phyloP scores from a whole-genome alignment of 2,329 filamentous ascomycete genomes.

The Nothophaeocryptopus gaeumannii region DNA sequence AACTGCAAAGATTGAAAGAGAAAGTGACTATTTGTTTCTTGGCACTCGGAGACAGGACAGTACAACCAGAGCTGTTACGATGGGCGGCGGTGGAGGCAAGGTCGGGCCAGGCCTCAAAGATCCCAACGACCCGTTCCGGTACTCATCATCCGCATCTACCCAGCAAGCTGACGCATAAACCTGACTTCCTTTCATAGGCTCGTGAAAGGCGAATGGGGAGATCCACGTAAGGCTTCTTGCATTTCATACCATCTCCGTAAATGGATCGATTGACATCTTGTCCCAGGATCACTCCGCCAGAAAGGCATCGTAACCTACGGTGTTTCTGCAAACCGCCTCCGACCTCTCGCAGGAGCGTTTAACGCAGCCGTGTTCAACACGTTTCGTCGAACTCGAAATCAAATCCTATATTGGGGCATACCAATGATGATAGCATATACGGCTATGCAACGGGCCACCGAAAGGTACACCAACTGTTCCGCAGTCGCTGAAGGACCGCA shows the following conservation, averaged over 20 bases:
- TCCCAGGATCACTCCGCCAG: conserved; percentile 49
- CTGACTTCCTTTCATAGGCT: not conserved
- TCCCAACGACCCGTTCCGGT: conserved; percentile 3
- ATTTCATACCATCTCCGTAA: not conserved
- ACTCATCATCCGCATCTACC: not conserved
- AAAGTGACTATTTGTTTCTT: no score
- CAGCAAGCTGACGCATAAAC: no score
- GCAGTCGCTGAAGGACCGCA: no score
- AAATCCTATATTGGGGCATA: conserved; percentile 85
- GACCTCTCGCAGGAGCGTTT: conserved; percentile 72
- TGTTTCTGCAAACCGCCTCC: conserved; percentile 81
- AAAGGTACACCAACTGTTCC: conserved; percentile 62
- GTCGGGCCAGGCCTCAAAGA: conserved; percentile 5
- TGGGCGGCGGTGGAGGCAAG: not conserved
- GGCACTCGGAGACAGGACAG: no score
- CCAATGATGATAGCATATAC: conserved; percentile 76
- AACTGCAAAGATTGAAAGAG: no score
- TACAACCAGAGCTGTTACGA: no score
- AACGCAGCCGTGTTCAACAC: conserved; percentile 92
- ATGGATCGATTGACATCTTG: not conserved
- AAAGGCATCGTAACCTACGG: conserved; percentile 67
- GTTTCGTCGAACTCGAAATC: conserved; percentile 77
- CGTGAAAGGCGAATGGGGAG: conserved; percentile 15
- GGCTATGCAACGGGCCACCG: conserved; percentile 82
- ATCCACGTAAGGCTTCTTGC: conserved; percentile 2